A percentile compares a stretch with the other conserved stretches of the same genome.
These are phyloP conservation scores for Aspergillus sp. DNA, from an alignment of 2,329 filamentous ascomycete genomes.

Conservation along the genomic window DNA sequence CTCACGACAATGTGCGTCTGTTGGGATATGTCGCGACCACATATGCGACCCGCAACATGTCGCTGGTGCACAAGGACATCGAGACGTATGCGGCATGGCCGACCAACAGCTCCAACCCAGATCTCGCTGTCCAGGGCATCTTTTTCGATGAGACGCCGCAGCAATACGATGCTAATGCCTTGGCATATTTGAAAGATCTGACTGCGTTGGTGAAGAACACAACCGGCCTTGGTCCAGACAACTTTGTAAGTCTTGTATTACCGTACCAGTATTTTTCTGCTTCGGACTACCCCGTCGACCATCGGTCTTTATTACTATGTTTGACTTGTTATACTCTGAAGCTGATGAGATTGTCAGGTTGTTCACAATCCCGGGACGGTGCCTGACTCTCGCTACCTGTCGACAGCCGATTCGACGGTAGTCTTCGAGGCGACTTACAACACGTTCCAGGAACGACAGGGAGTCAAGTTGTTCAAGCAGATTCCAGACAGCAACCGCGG, in stretches of 20 bases:
- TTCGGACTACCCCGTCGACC: background rate
- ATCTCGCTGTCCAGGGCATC: conserved; percentile 42
- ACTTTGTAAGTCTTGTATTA: conserved; percentile 29
- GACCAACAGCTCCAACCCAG: conserved; percentile 26
- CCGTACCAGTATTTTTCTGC: background rate
- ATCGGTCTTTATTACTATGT: background rate
- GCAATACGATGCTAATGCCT: conserved; percentile 24
- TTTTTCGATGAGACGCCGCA: conserved; percentile 48
- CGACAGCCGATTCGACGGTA: conserved; percentile 40
- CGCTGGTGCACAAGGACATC: conserved; percentile 40
- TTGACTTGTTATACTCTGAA: background rate
- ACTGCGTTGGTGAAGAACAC: conserved; percentile 26
- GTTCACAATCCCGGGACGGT: conserved; percentile 45
- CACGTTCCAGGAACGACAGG: conserved; percentile 30
- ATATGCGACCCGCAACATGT: conserved; percentile 40
- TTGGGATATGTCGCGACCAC: conserved; percentile 49
- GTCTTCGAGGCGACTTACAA: conserved; percentile 42
- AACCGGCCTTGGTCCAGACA: conserved; percentile 29
- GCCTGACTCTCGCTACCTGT: conserved; percentile 36
- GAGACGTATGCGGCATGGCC: conserved; percentile 43
- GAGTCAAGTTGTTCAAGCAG: conserved; percentile 25
- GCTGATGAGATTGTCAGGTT: conserved; percentile 20
- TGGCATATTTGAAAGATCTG: conserved; percentile 30
- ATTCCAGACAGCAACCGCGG: conserved; percentile 28
- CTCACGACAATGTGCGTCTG: conserved; percentile 44